Evolutionary conservation across 495 filamentous ascomycete genomes (phyloP), one percentile per base, ranked within the genome.

Genomic region (Rhypophila decipiens): DNA sequence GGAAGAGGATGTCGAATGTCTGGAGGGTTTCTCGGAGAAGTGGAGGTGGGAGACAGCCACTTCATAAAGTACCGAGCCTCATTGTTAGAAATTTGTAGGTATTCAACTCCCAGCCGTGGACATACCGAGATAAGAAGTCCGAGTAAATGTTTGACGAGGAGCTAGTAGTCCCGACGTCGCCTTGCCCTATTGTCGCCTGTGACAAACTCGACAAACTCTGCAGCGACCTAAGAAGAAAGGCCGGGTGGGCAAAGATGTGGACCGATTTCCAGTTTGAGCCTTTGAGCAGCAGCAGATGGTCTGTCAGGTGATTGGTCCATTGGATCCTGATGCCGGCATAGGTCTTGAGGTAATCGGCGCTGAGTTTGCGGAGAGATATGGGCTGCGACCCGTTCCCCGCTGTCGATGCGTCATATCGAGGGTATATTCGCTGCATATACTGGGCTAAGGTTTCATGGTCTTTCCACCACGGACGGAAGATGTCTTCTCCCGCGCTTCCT

Each of bases 11-110:
- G 10, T 33, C 33, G 36, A 29, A 31, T 4, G 39, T 44, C n/a
- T n/a, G 15, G 20, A 50, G 47, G 12, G 47, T 50, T 36, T 50
- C 47, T 10, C 21, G 42, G 8, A 50, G 34, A 15, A 50, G 39
- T 4, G 13, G 18, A 2, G 47, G 47, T 7, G 39, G 47, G 22
- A 44, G 47, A 29, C 47, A 50, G 4, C 47, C 47, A 5, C 47
- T 50, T 7, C 13, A 36, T 9, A n/a, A 39, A 22, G n/a, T n/a
- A n/a, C n/a, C n/a, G n/a, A n/a, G n/a, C n/a, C n/a, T n/a, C n/a
- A n/a, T n/a, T 31, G 27, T 31, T 31, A 31, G 27, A 7, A 31
- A 13, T 31, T 22, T 17, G 42, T 3, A n/a, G n/a, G n/a, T n/a
- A n/a, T 7, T 19, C 5, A 21, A 21, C 8, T 20, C 37, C 44